phyloP scores from a whole-genome alignment of 2,329 filamentous ascomycete species.

The Venturia aucupariae region DNA sequence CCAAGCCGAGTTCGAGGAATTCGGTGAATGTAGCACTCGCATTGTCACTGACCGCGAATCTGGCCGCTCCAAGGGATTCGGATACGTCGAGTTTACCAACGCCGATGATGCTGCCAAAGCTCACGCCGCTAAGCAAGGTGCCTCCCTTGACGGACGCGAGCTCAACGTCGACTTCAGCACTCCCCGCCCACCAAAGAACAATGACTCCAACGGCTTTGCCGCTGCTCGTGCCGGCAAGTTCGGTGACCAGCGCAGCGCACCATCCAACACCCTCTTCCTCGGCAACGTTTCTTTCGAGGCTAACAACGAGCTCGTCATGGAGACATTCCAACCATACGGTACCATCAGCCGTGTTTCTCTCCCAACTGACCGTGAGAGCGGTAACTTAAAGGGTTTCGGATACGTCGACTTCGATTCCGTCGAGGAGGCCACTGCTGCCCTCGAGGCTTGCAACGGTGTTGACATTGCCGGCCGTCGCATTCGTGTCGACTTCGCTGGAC shows the following conservation, averaged over 20 bases:
- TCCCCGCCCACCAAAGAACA: conserved; percentile 47
- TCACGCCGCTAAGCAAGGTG: conserved; percentile 54
- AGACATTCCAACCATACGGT: conserved; percentile 64
- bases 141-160: conserved; percentile 63
- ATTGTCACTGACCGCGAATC: conserved; percentile 75
- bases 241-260: conserved; percentile 70
- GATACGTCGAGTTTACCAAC: conserved; percentile 79
- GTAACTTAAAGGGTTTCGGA: conserved; percentile 82
- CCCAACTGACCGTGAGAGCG: conserved; percentile 78
- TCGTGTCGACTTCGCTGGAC: conserved; percentile 72
- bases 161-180: conserved; percentile 74
- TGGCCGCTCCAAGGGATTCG: conserved; percentile 83
- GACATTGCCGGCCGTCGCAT: conserved; percentile 65
- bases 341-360: conserved; percentile 72
- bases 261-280: conserved; percentile 81
- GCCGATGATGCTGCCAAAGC: conserved; percentile 61
- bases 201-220: conserved; percentile 31
- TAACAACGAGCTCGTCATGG: conserved; percentile 63
- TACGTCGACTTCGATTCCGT: conserved; percentile 77
- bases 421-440: conserved; percentile 72
- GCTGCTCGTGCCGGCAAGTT: conserved; percentile 54
- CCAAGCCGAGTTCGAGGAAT: conserved; percentile 69
- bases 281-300: conserved; percentile 84
- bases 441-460: conserved; percentile 60
- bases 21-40: conserved; percentile 58